phyloP scores from a whole-genome alignment of 257 asterid genomes.

The Echium plantagineum region DNA sequence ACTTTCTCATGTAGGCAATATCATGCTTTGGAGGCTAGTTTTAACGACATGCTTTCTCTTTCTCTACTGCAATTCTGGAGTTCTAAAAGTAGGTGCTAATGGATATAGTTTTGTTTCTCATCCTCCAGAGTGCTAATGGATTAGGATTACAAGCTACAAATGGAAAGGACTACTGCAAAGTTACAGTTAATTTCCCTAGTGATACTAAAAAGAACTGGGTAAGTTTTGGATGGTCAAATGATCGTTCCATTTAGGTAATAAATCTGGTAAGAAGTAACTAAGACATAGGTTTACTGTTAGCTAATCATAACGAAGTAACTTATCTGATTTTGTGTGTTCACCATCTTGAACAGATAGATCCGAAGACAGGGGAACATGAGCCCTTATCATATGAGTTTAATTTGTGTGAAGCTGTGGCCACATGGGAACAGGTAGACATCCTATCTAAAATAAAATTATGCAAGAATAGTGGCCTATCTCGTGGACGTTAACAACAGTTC shows the following conservation, averaged over 20 bases:
- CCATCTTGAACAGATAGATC: slow-evolving; percentile 64
- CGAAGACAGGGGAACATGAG: slow-evolving; percentile 89
- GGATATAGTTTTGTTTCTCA: slow-evolving; percentile 5
- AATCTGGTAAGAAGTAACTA: neutral
- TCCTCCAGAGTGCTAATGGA: slow-evolving; percentile 84
- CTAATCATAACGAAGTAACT: too few species aligned
- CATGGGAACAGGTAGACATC: slow-evolving; percentile 94
- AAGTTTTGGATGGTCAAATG: slow-evolving; percentile 13
- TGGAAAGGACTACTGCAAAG: slow-evolving; percentile 59
- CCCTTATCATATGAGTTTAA: slow-evolving; percentile 57
- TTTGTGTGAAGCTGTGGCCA: slow-evolving; percentile 95
- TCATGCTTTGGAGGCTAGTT: neutral
- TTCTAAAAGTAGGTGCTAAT: neutral
- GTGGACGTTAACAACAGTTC: too few species aligned
- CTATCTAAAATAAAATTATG: slow-evolving; percentile 1
- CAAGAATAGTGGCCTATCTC: neutral
- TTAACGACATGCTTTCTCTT: neutral
- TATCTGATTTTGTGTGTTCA: slow-evolving; percentile 1
- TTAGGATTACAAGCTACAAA: slow-evolving; percentile 75
- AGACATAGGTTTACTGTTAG: neutral
- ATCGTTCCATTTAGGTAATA: slow-evolving; percentile 3
- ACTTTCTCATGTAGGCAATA: too few species aligned
- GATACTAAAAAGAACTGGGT: slow-evolving; percentile 93
- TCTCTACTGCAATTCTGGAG: neutral
- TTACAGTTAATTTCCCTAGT: slow-evolving; percentile 52